These are phyloP conservation scores for Pterocarpus santalinus DNA, from an alignment of 306 rosid genomes.

Conservation along the genomic window DNA sequence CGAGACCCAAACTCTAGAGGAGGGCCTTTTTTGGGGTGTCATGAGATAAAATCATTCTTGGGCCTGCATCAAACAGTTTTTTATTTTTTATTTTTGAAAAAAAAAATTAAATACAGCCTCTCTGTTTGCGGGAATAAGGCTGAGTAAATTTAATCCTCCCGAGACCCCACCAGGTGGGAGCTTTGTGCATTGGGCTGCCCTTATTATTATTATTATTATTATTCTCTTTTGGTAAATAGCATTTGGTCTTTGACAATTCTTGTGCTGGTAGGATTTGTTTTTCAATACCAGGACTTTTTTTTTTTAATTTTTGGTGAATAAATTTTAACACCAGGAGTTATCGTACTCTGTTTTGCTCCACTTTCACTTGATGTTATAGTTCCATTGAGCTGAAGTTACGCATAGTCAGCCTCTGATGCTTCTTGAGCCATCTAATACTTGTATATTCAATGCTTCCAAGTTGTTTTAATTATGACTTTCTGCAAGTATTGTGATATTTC, in stretches of 20 bases:
- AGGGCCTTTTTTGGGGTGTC: background rate
- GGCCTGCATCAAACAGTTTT: background rate
- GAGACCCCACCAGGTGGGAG: too few species aligned
- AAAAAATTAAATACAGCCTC: too few species aligned
- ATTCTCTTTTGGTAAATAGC: background rate
- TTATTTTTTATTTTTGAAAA: too few species aligned
- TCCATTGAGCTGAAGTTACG: constrained; percentile 33
- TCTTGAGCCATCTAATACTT: constrained; percentile 10
- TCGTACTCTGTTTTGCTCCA: background rate
- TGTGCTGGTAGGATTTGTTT: background rate
- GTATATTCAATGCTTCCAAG: background rate
- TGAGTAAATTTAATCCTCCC: too few species aligned
- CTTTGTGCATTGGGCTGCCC: too few species aligned
- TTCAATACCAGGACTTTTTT: background rate
- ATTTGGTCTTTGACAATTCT: background rate
- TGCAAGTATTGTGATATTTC: constrained; percentile 34
- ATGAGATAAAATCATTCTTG: background rate
- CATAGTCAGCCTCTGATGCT: constrained; percentile 3
- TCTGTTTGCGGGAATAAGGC: too few species aligned
- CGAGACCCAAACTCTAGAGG: background rate
- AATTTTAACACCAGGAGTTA: too few species aligned
- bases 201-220: too few species aligned
- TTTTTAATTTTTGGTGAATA: background rate
- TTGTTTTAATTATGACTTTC: constrained; percentile 26
- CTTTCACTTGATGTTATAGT: constrained; percentile 12